These are phyloP conservation scores for Parasarocladium wereldwijsianum DNA, from an alignment of 2,329 filamentous ascomycete species.

Conservation along the genomic window DNA sequence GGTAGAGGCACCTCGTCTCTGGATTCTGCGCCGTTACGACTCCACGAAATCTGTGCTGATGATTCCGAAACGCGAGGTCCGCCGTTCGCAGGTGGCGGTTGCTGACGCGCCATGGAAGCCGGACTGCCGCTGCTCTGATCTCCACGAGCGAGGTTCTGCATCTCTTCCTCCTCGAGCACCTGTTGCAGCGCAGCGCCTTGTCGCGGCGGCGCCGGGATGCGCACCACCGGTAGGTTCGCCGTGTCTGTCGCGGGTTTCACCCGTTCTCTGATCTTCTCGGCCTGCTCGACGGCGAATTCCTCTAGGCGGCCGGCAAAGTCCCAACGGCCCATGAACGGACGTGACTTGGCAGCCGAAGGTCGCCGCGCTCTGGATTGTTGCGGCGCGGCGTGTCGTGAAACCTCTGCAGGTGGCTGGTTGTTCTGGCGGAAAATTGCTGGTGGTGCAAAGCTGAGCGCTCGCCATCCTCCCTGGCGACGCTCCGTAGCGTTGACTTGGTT, in stretches of 20 bases:
- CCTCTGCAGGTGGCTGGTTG: conserved; percentile 1
- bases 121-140: conserved; percentile 10
- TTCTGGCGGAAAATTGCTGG: conserved; percentile 1
- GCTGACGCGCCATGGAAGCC: not conserved
- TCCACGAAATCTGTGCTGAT: too few species aligned
- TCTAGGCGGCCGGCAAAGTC: conserved; percentile 42
- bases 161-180: conserved; percentile 38
- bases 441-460: not conserved
- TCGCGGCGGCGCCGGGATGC: conserved; percentile 48
- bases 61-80: too few species aligned
- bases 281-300: conserved; percentile 45
- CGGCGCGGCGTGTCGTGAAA: conserved; percentile 5
- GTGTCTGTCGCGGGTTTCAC: conserved; percentile 38
- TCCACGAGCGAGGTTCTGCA: conserved; percentile 5
- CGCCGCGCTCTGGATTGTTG: conserved; percentile 3
- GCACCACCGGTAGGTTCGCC: conserved; percentile 39
- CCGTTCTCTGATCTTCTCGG: conserved; percentile 42
- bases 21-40: not conserved
- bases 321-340: conserved; percentile 24
- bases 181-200: conserved; percentile 40
- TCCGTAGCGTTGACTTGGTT: too few species aligned
- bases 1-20: conserved; percentile 13
- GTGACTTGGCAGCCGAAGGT: not conserved
- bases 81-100: too few species aligned
- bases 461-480: too few species aligned